Evolutionary conservation across 2,329 filamentous ascomycete genomes (phyloP).

Genomic region (Fusarium pseudoanthophilum): DNA sequence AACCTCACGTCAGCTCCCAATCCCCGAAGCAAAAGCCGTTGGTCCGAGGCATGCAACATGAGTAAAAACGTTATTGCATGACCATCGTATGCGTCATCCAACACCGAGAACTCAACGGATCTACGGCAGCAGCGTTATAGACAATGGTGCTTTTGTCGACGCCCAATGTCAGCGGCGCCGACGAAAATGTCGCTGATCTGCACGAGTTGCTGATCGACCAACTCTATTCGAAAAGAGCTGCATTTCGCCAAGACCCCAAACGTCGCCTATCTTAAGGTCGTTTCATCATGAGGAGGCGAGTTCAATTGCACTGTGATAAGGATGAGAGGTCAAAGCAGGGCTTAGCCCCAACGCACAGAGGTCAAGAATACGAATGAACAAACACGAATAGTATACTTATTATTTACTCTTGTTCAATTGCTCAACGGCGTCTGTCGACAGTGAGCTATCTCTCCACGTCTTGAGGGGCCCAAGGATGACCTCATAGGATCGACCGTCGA

Average conservation of each 20-base stretch:
- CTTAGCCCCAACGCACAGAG: accelerated
- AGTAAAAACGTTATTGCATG: not conserved
- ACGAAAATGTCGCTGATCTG: not conserved
- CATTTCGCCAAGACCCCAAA: not conserved
- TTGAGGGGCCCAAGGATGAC: not conserved
- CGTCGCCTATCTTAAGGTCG: accelerated
- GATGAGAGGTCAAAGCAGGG: too few relatives aligned
- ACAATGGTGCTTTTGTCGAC: not conserved
- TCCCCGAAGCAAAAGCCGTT: not conserved
- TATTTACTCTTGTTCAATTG: too few relatives aligned
- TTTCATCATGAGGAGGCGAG: not conserved
- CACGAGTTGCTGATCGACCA: not conserved
- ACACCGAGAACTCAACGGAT: not conserved
- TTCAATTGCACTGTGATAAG: not conserved
- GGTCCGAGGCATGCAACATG: not conserved
- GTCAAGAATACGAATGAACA: too few relatives aligned
- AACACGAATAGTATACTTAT: too few relatives aligned
- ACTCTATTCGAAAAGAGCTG: not conserved
- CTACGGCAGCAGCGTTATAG: not conserved
- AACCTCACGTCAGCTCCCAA: not conserved
- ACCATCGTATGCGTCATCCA: not conserved
- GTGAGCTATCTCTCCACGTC: accelerated
- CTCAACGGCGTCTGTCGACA: too few relatives aligned
- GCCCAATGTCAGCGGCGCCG: not conserved
- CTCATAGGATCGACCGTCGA: not conserved